A percentile compares a stretch with the other conserved stretches of the same genome.
Evolutionary conservation across 495 filamentous ascomycete genomes (phyloP).

Genomic region (Penicillium goetzii): DNA sequence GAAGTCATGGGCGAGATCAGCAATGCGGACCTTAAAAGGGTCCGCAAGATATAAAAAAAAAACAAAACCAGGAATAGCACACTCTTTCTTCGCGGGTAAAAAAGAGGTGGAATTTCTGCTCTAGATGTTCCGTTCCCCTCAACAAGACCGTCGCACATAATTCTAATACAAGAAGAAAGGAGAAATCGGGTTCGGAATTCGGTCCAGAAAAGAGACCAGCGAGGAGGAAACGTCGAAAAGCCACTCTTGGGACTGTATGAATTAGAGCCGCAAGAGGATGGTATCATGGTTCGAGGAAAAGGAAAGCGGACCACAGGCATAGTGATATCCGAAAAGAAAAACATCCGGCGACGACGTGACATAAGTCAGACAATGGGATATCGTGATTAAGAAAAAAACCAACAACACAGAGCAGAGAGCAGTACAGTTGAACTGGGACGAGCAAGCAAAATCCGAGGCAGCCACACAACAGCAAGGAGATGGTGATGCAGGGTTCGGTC

Average conservation of each 20-base stretch:
- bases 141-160: slow-evolving; percentile 22
- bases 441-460: slow-evolving; percentile 9
- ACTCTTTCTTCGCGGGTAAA: not conserved
- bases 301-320: slow-evolving; percentile 19
- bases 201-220: slow-evolving; percentile 21
- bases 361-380: slow-evolving; percentile 44
- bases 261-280: slow-evolving; percentile 43
- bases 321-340: slow-evolving; percentile 13
- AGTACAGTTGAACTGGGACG: not conserved
- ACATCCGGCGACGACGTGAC: slow-evolving; percentile 37
- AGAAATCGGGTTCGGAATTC: not conserved
- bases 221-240: slow-evolving; percentile 40
- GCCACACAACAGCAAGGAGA: slow-evolving; percentile 18
- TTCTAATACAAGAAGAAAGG: slow-evolving; percentile 42
- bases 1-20: slow-evolving; percentile 3
- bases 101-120: slow-evolving; percentile 5
- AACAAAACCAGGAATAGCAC: slow-evolving; percentile 2
- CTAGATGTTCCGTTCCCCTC: slow-evolving; percentile 4
- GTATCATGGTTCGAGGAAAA: slow-evolving; percentile 47
- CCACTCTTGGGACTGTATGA: slow-evolving; percentile 41
- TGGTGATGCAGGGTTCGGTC: slow-evolving; percentile 27
- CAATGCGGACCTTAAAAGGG: slow-evolving; percentile 8
- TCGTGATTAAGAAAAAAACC: slow-evolving; percentile 42
- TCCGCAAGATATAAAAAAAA: not conserved
- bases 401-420: not conserved